Conservation (phyloP, 495 filamentous ascomycete genomes). For the Collariella sp. region DNA sequence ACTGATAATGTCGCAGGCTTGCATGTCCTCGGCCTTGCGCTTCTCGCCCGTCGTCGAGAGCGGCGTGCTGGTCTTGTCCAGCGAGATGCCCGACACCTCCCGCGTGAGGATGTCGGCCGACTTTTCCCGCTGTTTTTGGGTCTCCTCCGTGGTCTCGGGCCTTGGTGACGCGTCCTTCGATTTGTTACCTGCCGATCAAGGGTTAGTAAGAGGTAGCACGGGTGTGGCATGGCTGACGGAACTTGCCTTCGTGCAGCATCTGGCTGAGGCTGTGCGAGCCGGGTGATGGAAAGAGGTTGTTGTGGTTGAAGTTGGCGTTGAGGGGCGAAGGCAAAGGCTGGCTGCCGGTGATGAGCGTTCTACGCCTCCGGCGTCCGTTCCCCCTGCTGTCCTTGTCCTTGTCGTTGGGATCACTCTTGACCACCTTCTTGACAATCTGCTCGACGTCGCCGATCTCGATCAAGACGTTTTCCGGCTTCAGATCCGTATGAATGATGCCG, state of each 20-base stretch:
- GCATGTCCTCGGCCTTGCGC: constrained; percentile 42
- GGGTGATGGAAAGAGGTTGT: constrained; percentile 59
- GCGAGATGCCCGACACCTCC: constrained; percentile 89
- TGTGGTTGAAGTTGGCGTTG: constrained; percentile 77
- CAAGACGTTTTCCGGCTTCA: constrained; percentile 96
- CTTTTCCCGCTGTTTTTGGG: constrained; percentile 83
- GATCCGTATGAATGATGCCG: constrained; percentile 96
- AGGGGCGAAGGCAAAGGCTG: constrained; percentile 93
- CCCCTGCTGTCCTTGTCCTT: constrained; percentile 91
- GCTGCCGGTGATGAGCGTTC: constrained; percentile 94
- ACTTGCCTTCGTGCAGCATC: constrained; percentile 66
- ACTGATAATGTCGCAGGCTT: constrained; percentile 69
- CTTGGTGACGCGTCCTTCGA: constrained; percentile 44
- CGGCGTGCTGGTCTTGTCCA: constrained; percentile 59
- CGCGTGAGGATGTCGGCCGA: constrained; percentile 85
- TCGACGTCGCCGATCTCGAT: constrained; percentile 99
- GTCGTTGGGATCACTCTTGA: constrained; percentile 70
- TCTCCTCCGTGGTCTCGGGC: constrained; percentile 51
- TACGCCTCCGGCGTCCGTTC: constrained; percentile 83
- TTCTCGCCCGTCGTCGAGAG: constrained; percentile 38
- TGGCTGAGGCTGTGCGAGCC: constrained; percentile 77
- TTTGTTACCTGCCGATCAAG: constrained; percentile 28
- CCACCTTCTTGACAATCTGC: constrained; percentile 87
- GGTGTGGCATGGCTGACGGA: background rate
- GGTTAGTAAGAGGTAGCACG: constrained; percentile 10